Evolutionary conservation across 1,284 basidiomycete species (phyloP), one percentile per base, ranked within the genome.

Genomic region (Anthracocystis walkeri): DNA sequence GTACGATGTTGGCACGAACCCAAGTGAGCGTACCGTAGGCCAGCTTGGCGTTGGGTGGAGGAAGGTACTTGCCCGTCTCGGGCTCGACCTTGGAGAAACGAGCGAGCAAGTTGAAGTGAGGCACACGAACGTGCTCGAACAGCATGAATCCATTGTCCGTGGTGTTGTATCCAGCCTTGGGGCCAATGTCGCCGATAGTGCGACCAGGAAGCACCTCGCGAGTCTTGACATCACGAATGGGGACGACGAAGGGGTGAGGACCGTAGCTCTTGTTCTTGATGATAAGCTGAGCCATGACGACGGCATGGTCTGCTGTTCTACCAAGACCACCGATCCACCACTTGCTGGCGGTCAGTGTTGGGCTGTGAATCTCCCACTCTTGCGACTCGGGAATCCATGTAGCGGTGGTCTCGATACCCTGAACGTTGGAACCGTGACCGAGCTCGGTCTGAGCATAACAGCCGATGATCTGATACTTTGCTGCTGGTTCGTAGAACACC

Each of bases 211-310:
- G 79, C 20, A 82, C 67, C 64, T 86, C 82, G 44, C 85, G 80
- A 5, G 85, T 86, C 71, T 85, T 81, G 48, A 77, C 27, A 61
- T 86, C 85, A 7, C 86, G 82, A 42, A 87, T 78, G 21, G 82
- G 85, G 11, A 86, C 85, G 49, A 87, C 73, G 63, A 87, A 81
- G 0, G 86, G 85, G 67, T 86, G 84, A 20, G 84, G 84, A 10
- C 86, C 86, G 49, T 82, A 78, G 56, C 77, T 74, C 81, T 83
- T 82, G 65, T 84, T 84, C 31, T 84, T 78, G 68, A 82, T 78
- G 49, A 84, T 81, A 21, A 87, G 81, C 67, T 86, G 86, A 3
- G 86, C 85, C 86, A 86, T 86, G 41, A 86, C 85, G 53, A 86
- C 81, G 14, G 85, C 84, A 55, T 86, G 85, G 61, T 84, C 82